A percentile compares a stretch with the other conserved stretches of the same genome.
These are phyloP conservation scores for Exophiala bonariae DNA, from an alignment of 2,329 filamentous ascomycete species.

Conservation along the genomic window DNA sequence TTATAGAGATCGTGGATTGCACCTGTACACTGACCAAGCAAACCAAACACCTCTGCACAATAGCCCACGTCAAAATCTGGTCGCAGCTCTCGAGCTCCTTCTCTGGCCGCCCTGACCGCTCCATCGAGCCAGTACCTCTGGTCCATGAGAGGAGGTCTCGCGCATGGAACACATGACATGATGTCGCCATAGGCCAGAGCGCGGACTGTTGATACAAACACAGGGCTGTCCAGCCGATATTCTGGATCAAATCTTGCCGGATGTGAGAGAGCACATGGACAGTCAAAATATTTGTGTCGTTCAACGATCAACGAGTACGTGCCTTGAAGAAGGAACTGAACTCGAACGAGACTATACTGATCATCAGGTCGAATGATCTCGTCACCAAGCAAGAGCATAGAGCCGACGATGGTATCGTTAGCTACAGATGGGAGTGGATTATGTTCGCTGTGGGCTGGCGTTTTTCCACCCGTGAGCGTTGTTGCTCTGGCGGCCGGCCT, in stretches of 20 bases:
- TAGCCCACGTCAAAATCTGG: constrained; percentile 1
- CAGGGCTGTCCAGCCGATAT: constrained; percentile 1
- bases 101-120: not conserved
- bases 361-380: constrained; percentile 3
- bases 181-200: not conserved
- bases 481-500: not conserved
- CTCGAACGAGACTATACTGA: not conserved
- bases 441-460: not conserved
- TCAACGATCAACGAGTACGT: not conserved
- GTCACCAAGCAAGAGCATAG: not conserved
- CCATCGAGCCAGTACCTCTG: constrained; percentile 1
- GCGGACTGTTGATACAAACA: not conserved
- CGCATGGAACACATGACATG: not conserved
- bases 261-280: not conserved
- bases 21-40: not conserved
- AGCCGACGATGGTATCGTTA: constrained; percentile 1
- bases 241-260: not conserved
- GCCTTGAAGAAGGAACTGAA: not conserved
- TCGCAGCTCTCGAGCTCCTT: constrained; percentile 1
- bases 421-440: not conserved
- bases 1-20: not conserved
- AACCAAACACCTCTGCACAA: not conserved
- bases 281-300: constrained; percentile 1
- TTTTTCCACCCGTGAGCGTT: not conserved
- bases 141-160: not conserved